phyloP scores from a whole-genome alignment of 306 rosid species.

The Medicago truncatula region MtrunA17r5.0-ANR NC_053045.1:64518501-64519000 shows the following conservation, averaged over 20 bases:
- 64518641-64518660: conserved; percentile 5
- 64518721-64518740: conserved; percentile 47
- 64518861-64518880: not conserved
- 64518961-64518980: not conserved
- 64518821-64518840: conserved; percentile 27
- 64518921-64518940: not conserved
- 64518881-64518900: not conserved
- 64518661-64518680: conserved; percentile 37
- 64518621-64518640: conserved; percentile 33
- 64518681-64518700: conserved; percentile 66
- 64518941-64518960: not conserved
- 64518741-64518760: conserved; percentile 44
- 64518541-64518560: conserved; percentile 59
- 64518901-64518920: not conserved
- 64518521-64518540: conserved; percentile 63
- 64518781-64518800: conserved; percentile 53
- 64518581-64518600: conserved; percentile 68
- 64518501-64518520: conserved; percentile 51
- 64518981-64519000: not conserved
- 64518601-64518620: conserved; percentile 51
- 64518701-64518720: conserved; percentile 63
- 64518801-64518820: conserved; percentile 38
- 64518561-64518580: conserved; percentile 74
- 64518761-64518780: conserved; percentile 55
- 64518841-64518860: conserved; percentile 3